phyloP scores from a whole-genome alignment of 495 filamentous ascomycete genomes.

The Penicillium egyptiacum region DNA sequence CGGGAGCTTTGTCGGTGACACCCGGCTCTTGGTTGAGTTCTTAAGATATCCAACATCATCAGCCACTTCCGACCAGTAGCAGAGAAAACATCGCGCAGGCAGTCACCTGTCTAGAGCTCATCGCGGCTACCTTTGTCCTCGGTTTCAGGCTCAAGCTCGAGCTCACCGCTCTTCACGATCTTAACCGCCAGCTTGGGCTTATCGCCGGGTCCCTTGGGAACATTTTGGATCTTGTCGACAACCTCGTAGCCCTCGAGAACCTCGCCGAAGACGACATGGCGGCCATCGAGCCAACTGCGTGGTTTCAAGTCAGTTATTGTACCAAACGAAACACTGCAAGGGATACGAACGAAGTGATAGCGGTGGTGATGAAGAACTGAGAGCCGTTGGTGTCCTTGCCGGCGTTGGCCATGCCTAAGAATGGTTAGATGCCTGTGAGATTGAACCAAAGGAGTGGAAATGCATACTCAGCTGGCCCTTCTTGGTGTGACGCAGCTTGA shows the following conservation, averaged over 20 bases:
- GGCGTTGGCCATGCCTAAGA: conserved; percentile 91
- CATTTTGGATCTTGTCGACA: conserved; percentile 83
- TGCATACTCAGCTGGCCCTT: conserved; percentile 60
- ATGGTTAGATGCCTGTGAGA: conserved; percentile 38
- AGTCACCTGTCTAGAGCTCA: conserved; percentile 71
- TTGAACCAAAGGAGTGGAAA: not conserved
- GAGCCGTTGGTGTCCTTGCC: conserved; percentile 98
- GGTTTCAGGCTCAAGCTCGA: conserved; percentile 64
- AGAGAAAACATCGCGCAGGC: conserved; percentile 25
- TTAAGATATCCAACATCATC: conserved; percentile 35
- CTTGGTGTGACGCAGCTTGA: conserved; percentile 90
- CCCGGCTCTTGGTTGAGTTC: conserved; percentile 22
- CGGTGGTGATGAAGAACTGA: conserved; percentile 97
- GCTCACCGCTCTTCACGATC: conserved; percentile 93
- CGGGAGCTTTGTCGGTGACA: conserved; percentile 7
- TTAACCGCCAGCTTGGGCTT: conserved; percentile 74
- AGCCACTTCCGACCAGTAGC: conserved; percentile 36
- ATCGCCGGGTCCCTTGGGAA: conserved; percentile 67
- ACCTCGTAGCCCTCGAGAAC: conserved; percentile 90
- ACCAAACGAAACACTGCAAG: not conserved
- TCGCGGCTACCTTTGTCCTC: conserved; percentile 91
- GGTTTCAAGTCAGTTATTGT: not conserved
- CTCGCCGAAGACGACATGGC: conserved; percentile 89
- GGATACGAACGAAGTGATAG: conserved; percentile 68
- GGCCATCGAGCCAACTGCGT: conserved; percentile 81